Base-by-base conservation (phyloP, 2,329 filamentous ascomycete species). In the Basipetospora chlamydospora region DNA sequence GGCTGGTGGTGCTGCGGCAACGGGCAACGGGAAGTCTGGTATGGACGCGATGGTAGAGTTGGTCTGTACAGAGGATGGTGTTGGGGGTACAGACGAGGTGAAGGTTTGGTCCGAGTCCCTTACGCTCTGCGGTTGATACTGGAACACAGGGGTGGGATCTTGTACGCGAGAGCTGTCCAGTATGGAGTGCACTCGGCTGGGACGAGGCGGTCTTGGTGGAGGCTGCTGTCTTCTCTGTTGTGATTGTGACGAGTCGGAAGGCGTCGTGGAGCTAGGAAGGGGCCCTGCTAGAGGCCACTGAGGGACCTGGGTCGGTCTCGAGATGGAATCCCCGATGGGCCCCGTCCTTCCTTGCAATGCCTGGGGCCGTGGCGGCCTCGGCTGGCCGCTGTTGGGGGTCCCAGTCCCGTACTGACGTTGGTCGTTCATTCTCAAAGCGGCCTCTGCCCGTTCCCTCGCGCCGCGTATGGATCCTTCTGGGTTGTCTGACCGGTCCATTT, bases 121-220 rank as follows among this genome's bases (percentile, higher is more conserved):
- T 6, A 47, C 45, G 31, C 47, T 49, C 34, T 60, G 58, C 4
- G 58, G 57, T 25, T 47, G 22, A 40, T 64, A 65, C 38, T 64
- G 64, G 37, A 75, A 74, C 4, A 63, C 55, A 7, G 71, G 69
- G 1, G 66, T 71, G 16, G 60, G 65, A 5, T 73, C 67, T 50
- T 76, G 67, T 11, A 72, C 48, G 39, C 58, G 63, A 26, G 71
- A 68, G 53, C 26, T 31, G 35, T 34, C 35, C 11, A 38, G 32
- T 17, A 38, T 35, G 17, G 35, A 38, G 5, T 30, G 39, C 11
- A 16, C 37, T 33, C 9, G 34, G 44, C 71, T 77, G 6, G 73
- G 73, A 26, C 74, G 64, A 9, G 70, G 70, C 8, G 73, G 74
- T 43, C 73, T 61, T 47, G 66, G 68, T 15, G 73, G 73, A 17